Conservation (phyloP, 2,329 filamentous ascomycete genomes). For the Sporothrix globosa region DNA sequence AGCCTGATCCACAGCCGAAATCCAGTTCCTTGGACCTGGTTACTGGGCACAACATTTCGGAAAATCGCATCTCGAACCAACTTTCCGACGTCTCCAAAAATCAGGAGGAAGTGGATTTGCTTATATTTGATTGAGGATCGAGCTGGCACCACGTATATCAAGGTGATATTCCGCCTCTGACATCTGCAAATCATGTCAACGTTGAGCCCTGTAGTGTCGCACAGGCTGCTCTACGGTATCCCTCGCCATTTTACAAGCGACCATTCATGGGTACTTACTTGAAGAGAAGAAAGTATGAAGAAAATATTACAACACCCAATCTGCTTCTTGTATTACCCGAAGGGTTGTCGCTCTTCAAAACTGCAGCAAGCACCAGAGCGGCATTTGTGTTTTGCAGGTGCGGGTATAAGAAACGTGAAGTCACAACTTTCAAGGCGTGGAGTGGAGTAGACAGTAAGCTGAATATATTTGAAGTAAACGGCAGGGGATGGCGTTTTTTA, state of each 20-base stretch:
- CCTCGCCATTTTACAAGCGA: too few species aligned
- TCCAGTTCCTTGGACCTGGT: background rate
- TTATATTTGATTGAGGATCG: slow-evolving; percentile 20
- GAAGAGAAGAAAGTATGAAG: too few species aligned
- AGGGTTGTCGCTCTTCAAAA: background rate
- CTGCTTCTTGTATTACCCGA: background rate
- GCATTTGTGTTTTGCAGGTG: background rate
- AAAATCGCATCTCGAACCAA: background rate
- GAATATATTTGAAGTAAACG: slow-evolving; percentile 1
- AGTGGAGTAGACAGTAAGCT: background rate
- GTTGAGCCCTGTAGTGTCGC: background rate
- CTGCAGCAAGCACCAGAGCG: background rate
- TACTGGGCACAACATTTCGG: background rate
- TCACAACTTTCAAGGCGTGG: slow-evolving; percentile 11
- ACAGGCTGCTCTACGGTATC: background rate
- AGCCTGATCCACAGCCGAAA: background rate
- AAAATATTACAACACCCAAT: background rate
- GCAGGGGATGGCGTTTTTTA: background rate
- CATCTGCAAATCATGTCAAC: background rate
- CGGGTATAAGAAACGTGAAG: background rate
- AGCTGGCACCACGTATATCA: background rate
- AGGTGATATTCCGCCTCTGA: background rate
- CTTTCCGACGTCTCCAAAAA: background rate
- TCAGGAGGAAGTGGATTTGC: slow-evolving; percentile 16
- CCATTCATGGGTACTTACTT: too few species aligned